These are phyloP conservation scores for Lycium barbarum DNA, from an alignment of 257 asterid genomes.

Conservation along the genomic window DNA sequence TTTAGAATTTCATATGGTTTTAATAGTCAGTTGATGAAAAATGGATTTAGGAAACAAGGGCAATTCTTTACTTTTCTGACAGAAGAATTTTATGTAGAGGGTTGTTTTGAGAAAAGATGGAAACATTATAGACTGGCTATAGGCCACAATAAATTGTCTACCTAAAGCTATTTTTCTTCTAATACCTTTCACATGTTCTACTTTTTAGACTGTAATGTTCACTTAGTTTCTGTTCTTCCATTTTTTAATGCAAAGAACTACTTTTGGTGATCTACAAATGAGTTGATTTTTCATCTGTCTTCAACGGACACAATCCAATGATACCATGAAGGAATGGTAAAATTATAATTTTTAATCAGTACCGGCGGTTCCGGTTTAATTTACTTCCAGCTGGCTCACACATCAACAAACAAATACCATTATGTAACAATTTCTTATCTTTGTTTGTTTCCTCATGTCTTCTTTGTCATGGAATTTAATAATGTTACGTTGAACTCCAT, in stretches of 20 bases:
- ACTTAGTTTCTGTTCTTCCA: not conserved
- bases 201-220: not conserved
- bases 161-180: too few relatives aligned
- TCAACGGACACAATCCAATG: not conserved
- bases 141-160: too few relatives aligned
- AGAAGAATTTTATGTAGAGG: slow-evolving; percentile 21
- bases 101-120: not conserved
- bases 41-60: not conserved
- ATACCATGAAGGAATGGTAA: not conserved
- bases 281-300: not conserved
- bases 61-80: not conserved
- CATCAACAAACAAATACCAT: not conserved
- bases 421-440: not conserved
- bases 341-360: too few relatives aligned
- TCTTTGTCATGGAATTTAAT: not conserved
- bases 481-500: not conserved
- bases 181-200: too few relatives aligned
- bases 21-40: not conserved
- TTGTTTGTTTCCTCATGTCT: not conserved
- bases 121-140: not conserved
- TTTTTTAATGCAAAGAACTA: not conserved
- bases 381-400: not conserved
- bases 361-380: not conserved
- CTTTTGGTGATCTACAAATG: not conserved
- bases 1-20: slow-evolving; percentile 23